Conservation (phyloP, 169 alveolate genomes). For the Miamiensis avidus region DNA sequence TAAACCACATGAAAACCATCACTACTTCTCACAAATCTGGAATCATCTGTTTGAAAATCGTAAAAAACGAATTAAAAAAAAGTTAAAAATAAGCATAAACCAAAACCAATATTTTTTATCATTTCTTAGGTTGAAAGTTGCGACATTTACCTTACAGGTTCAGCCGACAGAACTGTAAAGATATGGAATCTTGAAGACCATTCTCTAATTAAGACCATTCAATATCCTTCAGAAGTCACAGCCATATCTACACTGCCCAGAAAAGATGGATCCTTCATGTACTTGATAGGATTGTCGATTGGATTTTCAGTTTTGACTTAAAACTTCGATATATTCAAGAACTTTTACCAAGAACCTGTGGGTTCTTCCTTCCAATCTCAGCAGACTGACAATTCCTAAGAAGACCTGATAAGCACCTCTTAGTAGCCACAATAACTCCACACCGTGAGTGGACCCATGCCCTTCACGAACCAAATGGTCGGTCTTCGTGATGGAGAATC, state of each 20-base stretch:
- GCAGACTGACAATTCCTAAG: not conserved
- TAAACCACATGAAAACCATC: not conserved
- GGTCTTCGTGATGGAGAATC: conserved; percentile 9
- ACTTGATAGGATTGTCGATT: conserved; percentile 1
- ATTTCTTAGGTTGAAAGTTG: not conserved
- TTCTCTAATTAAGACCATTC: not conserved
- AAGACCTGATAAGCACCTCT: too few species aligned
- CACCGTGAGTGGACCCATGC: not conserved
- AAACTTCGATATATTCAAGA: conserved; percentile 16
- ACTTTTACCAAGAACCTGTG: not conserved
- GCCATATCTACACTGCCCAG: conserved; percentile 1
- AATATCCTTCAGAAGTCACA: conserved; percentile 1
- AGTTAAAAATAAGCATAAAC: not conserved
- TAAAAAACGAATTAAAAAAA: conserved; percentile 6
- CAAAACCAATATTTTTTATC: not conserved
- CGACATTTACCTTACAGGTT: conserved; percentile 18
- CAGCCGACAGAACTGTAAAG: conserved; percentile 15
- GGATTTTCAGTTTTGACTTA: conserved; percentile 17
- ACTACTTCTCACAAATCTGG: not conserved
- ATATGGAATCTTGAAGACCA: conserved; percentile 6
- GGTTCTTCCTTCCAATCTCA: not conserved
- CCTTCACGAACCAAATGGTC: not conserved
- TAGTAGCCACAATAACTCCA: too few species aligned
- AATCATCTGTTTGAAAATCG: not conserved
- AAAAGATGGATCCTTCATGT: conserved; percentile 5